A percentile compares a stretch with the other conserved stretches of the same genome.
Conservation (phyloP, 2,329 filamentous ascomycete genomes). For the Hansfordia pulvinata region DNA sequence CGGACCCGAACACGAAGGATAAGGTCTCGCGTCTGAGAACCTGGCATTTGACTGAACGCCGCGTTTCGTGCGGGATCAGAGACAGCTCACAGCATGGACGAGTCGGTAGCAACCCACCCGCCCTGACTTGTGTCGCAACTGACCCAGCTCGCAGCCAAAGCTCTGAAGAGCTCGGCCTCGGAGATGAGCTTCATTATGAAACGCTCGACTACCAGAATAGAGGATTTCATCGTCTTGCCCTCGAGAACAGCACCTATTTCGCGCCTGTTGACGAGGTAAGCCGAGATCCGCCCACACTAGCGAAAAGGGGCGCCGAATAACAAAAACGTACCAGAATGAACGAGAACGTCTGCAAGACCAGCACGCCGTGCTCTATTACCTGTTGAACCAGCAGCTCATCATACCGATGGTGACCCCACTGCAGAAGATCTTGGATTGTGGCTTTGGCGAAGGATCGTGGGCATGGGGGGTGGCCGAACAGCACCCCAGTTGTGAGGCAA, state of each 20-base stretch:
- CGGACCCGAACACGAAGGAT: too few species aligned
- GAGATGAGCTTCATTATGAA: slow-evolving; percentile 42
- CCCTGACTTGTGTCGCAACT: slow-evolving; percentile 4
- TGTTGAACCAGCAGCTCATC: slow-evolving; percentile 55
- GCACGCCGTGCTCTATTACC: slow-evolving; percentile 45
- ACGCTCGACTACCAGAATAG: slow-evolving; percentile 48
- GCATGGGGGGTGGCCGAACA: slow-evolving; percentile 52
- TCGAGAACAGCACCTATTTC: slow-evolving; percentile 53
- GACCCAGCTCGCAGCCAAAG: slow-evolving; percentile 21
- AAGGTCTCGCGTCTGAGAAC: too few species aligned
- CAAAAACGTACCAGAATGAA: slow-evolving; percentile 57
- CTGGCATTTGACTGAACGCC: too few species aligned
- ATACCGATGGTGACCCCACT: slow-evolving; percentile 52
- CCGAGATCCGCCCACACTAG: too few species aligned
- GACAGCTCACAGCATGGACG: too few species aligned
- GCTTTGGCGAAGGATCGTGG: slow-evolving; percentile 56
- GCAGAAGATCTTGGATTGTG: slow-evolving; percentile 54
- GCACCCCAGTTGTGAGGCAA: slow-evolving; percentile 51
- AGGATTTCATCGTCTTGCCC: slow-evolving; percentile 52
- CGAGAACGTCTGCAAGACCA: slow-evolving; percentile 48
- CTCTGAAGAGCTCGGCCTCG: slow-evolving; percentile 33
- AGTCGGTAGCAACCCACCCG: too few species aligned
- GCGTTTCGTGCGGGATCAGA: too few species aligned
- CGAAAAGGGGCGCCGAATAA: too few species aligned
- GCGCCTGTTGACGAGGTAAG: slow-evolving; percentile 59